phyloP scores from a whole-genome alignment of 805 yeast genomes.

The Zygoascus biomembranicola region DNA sequence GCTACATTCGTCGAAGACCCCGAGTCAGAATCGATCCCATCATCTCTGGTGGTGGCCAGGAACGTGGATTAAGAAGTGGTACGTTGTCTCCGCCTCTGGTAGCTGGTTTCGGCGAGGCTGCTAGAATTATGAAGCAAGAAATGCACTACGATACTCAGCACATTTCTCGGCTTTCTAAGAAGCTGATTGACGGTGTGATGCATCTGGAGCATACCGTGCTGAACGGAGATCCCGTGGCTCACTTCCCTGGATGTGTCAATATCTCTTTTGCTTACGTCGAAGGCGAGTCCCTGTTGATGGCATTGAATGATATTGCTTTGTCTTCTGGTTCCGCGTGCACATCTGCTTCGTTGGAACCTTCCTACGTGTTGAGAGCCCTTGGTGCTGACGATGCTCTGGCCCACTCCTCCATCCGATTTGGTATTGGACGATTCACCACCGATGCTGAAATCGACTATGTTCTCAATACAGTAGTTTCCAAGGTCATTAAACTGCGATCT shows the following conservation, averaged over 20 bases:
- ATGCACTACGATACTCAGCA: conserved; percentile 65
- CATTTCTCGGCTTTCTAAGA: conserved; percentile 61
- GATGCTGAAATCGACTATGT: conserved; percentile 95
- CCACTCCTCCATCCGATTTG: conserved; percentile 96
- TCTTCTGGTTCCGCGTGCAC: conserved; percentile 98
- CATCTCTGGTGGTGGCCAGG: conserved; percentile 98
- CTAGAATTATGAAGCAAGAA: conserved; percentile 70
- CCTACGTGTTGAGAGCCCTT: conserved; percentile 90
- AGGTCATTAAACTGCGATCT: conserved; percentile 87
- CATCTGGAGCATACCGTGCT: conserved; percentile 80
- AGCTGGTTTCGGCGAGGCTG: conserved; percentile 96
- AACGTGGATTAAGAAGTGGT: conserved; percentile 95
- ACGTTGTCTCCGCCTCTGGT: conserved; percentile 95
- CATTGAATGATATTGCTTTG: conserved; percentile 91
- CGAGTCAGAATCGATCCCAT: conserved; percentile 94
- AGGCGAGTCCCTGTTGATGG: conserved; percentile 97
- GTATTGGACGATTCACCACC: conserved; percentile 94
- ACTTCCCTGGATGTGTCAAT: conserved; percentile 92
- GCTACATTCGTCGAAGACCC: conserved; percentile 93
- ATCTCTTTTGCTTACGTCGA: conserved; percentile 95
- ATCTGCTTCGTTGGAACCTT: conserved; percentile 95
- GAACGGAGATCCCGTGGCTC: conserved; percentile 70
- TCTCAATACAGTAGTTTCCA: conserved; percentile 73
- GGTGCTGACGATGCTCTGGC: conserved; percentile 99
- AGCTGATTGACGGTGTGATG: conserved; percentile 63